Percentiles rank a stretch among this genome's conserved stretches.
Evolutionary conservation across 176 grass and related monocot species (phyloP).

Genomic region (Rhynchospora breviuscula): DNA sequence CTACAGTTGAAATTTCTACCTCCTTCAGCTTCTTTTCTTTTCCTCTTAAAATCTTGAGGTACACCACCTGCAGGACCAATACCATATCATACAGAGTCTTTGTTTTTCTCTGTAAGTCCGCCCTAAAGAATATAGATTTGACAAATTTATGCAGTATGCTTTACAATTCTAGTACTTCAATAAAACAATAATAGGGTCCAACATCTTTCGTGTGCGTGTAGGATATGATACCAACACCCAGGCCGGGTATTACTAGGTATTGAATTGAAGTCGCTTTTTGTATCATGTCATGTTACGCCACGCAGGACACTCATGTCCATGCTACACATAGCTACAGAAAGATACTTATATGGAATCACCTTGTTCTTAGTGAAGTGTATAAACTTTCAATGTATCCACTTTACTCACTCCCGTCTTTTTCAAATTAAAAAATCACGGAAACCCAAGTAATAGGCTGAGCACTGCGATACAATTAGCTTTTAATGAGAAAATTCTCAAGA

Average conservation of each 20-base stretch:
- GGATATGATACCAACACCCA: not conserved
- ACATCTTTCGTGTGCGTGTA: not conserved
- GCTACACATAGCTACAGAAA: not conserved
- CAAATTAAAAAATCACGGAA: not conserved
- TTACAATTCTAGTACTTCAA: not conserved
- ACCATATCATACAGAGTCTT: not conserved
- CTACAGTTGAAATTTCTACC: conserved; percentile 90
- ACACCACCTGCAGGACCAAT: conserved; percentile 44
- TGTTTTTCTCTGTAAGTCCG: not conserved
- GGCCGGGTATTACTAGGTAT: not conserved
- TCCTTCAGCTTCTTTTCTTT: conserved; percentile 76
- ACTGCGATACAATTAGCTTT: not conserved
- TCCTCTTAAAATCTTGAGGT: conserved; percentile 78
- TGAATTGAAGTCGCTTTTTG: not conserved
- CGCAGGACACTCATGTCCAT: not conserved
- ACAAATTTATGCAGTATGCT: not conserved
- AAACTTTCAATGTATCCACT: not conserved
- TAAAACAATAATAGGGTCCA: not conserved
- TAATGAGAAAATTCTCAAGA: not conserved
- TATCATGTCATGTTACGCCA: not conserved
- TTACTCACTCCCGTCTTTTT: not conserved
- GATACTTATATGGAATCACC: not conserved
- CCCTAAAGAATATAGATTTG: too few species aligned
- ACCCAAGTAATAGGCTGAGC: not conserved
- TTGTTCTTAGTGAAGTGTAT: not conserved